Base-by-base conservation (phyloP, 257 asterid species). In the Salvia splendens region DNA sequence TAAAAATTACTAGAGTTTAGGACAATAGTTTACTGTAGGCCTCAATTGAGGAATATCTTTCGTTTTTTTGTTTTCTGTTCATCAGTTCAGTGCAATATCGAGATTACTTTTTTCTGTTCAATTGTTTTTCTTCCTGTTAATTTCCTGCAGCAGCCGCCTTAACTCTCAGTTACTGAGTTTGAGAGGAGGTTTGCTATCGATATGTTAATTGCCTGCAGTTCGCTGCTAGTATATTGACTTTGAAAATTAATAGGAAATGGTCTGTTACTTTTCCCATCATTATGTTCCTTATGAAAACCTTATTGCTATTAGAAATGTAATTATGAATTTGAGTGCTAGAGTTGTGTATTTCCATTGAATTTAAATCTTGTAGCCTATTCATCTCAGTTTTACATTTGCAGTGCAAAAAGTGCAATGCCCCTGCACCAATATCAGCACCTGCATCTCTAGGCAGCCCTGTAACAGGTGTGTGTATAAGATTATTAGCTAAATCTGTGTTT, bases 351-450 rank as follows among this genome's bases (percentile, higher is more conserved):
- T 56, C 43, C 8, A 48, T 43, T 24, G 20, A 47, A 30, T 24
- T 45, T 24, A 49, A 56, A 60, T 24, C 77, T 36, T 32, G 61
- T 28, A 59, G 61, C 41, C 49, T 42, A 61, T 54, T 47, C 52
- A 71, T 81, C 84, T 85, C 17, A 17, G 20, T 57, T 56, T 51
- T 70, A 73, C 72, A 71, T 46, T 68, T 85, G 79, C 64, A 92
- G 96, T 92, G 96, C 81, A 92, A 89, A 82, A 87, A 87, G 72
- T 92, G 98, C 85, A 81, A 76, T 80, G 82, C 89, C 69, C 77
- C 86, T 58, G 68, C 78, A 70, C 83, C 87, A 47, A 75, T 73
- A 51, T 78, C 78, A 69, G 75, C 81, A 69, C 68, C 90, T 41
- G 68, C 85, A 69, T 82, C 98, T 82, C 73, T 92, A 32, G 74